Percentiles rank a stretch among this genome's conserved stretches.
Conservation (phyloP, 2,329 filamentous ascomycete genomes). For the Mycosphaerella sp. region DNA sequence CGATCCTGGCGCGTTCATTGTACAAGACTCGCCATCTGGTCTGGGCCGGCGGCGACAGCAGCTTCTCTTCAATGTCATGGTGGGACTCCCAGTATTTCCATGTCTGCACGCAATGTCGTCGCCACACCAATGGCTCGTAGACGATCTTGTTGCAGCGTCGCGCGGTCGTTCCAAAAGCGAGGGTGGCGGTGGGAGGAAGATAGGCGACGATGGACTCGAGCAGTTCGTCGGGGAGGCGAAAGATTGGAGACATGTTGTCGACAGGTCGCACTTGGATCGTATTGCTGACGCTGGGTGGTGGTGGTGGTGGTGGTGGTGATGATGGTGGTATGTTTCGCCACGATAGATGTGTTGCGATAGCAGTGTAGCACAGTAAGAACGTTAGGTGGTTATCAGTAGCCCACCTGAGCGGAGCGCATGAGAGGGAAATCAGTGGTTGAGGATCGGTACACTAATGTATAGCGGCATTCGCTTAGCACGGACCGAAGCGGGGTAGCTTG, state of each 20-base stretch:
- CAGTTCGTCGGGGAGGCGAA: conserved; percentile 70
- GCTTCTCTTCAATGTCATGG: conserved; percentile 55
- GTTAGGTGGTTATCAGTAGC: too few relatives aligned
- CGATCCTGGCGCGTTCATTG: conserved; percentile 33
- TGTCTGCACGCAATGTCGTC: conserved; percentile 58
- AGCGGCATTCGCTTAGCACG: too few relatives aligned
- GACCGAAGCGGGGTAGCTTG: too few relatives aligned
- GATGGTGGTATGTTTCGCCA: too few relatives aligned
- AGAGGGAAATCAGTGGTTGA: too few relatives aligned
- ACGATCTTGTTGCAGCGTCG: conserved; percentile 59
- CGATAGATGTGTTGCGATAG: too few relatives aligned
- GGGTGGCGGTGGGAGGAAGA: conserved; percentile 46
- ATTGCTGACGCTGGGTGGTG: background rate
- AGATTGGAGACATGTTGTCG: conserved; percentile 14
- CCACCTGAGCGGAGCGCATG: too few relatives aligned
- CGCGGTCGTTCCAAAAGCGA: conserved; percentile 54
- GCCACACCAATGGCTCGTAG: conserved; percentile 73
- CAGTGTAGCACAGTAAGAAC: too few relatives aligned
- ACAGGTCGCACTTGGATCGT: conserved; percentile 1
- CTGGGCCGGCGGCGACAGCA: conserved; percentile 34
- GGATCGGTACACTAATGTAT: too few relatives aligned
- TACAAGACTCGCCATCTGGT: conserved; percentile 59
- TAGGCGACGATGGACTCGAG: conserved; percentile 69
- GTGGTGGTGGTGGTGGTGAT: background rate
- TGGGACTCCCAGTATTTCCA: conserved; percentile 70